Base-by-base conservation (phyloP, 805 yeast genomes). In the Wickerhamomyces silvicola region DNA sequence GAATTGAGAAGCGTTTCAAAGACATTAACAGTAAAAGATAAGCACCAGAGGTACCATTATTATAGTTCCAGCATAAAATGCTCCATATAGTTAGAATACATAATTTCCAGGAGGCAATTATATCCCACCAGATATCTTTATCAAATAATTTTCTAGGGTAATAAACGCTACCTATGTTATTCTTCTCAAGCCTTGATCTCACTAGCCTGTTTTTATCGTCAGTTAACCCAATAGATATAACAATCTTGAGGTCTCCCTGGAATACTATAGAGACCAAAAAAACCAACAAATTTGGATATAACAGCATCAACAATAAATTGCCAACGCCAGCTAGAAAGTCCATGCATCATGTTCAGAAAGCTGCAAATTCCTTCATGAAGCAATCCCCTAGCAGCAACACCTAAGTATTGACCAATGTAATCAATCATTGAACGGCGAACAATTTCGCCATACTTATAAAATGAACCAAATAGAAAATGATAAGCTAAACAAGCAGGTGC, bases 171-270 rank as follows among this genome's bases (percentile, higher is more conserved):
- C 50, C 62, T 3, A 59, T 52, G 21, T 64, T 60, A 34, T 56
- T 54, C 22, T 58, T 49, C 10, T 45, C 44, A 46, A 70, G 48
- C 42, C 75, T 56, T 27, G 46, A 52, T 39, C 80, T 62, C 3
- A 78, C 72, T 22, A 75, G 52, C 41, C 66, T 59, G 31, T 72
- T 72, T 38, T 77, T 83, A 27, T 72, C 75, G 39, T 74, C 79
- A 0, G 75, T 62, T 22, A 78, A 52, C 48, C 65, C 72, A 12
- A 69, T 52, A 3, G 78, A 70, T n/a, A 35, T 72, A 70, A 48
- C 78, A 68, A 28, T 66, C 60, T 30, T 65, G 59, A 8, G 87
- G 86, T 13, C 82, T 78, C 30, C 86, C 87, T 10, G 87, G 87
- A 37, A 78, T 51, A 11, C 27, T 12, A 26, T 41, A 38, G 14